phyloP scores from a whole-genome alignment of 176 grass and related monocot species.

The Dendrocalamus sinicus region DNA sequence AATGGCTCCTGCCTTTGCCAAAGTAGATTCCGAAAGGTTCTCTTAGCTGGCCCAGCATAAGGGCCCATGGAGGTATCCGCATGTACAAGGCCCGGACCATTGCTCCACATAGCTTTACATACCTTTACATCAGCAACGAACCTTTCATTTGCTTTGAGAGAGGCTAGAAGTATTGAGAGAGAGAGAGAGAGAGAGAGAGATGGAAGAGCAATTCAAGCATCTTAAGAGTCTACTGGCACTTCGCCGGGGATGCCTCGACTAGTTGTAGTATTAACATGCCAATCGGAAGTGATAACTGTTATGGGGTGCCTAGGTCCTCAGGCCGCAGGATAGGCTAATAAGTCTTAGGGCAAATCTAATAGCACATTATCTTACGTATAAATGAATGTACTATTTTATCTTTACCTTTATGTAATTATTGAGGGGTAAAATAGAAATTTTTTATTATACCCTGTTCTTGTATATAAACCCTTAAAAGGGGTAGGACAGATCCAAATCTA shows the following conservation, averaged over 20 bases:
- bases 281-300: not conserved
- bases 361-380: too few species aligned
- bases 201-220: not conserved
- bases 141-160: not conserved
- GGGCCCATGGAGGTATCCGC: constrained; percentile 27
- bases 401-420: too few species aligned
- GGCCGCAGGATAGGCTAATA: too few species aligned
- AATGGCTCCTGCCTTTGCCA: not conserved
- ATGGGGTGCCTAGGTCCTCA: too few species aligned
- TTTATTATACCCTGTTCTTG: too few species aligned
- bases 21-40: constrained; percentile 57
- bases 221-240: not conserved
- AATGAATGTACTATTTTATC: too few species aligned
- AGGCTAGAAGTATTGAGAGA: not conserved
- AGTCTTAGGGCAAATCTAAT: too few species aligned
- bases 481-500: too few species aligned
- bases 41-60: constrained; percentile 50
- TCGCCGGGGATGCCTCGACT: not conserved
- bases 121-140: constrained; percentile 4
- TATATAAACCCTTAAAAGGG: too few species aligned
- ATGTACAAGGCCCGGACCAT: constrained; percentile 33
- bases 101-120: not conserved
- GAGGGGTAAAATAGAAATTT: too few species aligned
- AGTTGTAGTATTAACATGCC: not conserved
- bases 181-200: not conserved